Evolutionary conservation across 441 rosid genomes (phyloP).

Genomic region (Metrosideros polymorpha): DNA sequence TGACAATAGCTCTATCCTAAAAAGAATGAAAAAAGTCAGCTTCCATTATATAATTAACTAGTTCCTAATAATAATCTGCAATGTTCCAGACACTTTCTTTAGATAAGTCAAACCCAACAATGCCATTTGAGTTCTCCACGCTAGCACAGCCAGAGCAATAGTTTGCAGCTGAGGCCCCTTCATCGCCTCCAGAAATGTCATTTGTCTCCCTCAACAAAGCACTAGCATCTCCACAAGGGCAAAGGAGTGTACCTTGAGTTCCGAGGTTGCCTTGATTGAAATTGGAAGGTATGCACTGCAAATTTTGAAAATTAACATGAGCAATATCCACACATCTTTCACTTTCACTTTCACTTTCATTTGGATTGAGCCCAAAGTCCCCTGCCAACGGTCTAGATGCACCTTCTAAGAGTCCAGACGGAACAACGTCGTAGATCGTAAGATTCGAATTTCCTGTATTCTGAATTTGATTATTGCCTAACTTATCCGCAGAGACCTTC

Average conservation of each 20-base stretch:
- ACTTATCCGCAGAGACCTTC: slow-evolving; percentile 1
- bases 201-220: background rate
- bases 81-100: slow-evolving; percentile 23
- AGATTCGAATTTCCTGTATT: background rate
- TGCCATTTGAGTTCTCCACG: slow-evolving; percentile 11
- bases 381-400: background rate
- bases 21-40: background rate
- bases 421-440: background rate
- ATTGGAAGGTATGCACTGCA: background rate
- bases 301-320: slow-evolving; percentile 13
- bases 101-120: slow-evolving; percentile 19
- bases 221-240: slow-evolving; percentile 2
- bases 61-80: slow-evolving; percentile 8
- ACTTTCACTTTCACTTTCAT: background rate
- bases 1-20: background rate
- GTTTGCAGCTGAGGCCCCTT: slow-evolving; percentile 2
- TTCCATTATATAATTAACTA: background rate
- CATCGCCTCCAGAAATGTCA: background rate
- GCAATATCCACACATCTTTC: slow-evolving; percentile 4
- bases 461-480: slow-evolving; percentile 1
- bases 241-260: background rate
- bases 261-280: slow-evolving; percentile 5
- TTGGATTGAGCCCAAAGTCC: background rate
- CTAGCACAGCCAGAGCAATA: background rate
- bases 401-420: background rate